Conservation (phyloP, 768 basidiomycete genomes). For the Kwoniella heveanensis region DNA sequence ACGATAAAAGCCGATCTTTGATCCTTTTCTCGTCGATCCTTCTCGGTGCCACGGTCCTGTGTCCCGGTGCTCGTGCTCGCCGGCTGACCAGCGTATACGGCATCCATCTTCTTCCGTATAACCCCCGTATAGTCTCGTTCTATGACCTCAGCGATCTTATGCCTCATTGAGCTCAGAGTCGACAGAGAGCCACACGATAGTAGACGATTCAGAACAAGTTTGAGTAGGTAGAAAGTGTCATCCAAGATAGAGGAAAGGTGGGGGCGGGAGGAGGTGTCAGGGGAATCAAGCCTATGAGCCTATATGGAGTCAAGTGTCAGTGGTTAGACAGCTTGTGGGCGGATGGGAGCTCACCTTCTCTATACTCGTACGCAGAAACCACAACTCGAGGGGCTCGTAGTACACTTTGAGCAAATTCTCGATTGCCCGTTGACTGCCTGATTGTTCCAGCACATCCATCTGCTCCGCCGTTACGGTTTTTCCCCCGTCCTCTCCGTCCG, state of each 20-base stretch:
- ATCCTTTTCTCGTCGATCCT: conserved; percentile 69
- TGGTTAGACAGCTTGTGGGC: background rate
- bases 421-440: conserved; percentile 60
- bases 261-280: conserved; percentile 68
- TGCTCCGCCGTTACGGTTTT: background rate
- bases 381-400: conserved; percentile 85
- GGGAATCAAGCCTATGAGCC: conserved; percentile 83
- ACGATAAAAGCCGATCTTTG: conserved; percentile 80
- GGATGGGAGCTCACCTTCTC: conserved; percentile 68
- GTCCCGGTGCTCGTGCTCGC: conserved; percentile 49
- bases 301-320: conserved; percentile 54
- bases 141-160: conserved; percentile 70
- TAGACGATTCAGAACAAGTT: conserved; percentile 74
- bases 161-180: conserved; percentile 65
- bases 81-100: conserved; percentile 67
- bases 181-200: conserved; percentile 72
- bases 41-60: conserved; percentile 64
- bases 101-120: conserved; percentile 82
- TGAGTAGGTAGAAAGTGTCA: conserved; percentile 94
- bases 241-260: conserved; percentile 62
- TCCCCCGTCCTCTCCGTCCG: conserved; percentile 12
- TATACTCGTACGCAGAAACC: conserved; percentile 83
- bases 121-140: conserved; percentile 80
- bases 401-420: conserved; percentile 70
- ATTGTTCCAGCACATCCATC: conserved; percentile 46